Evolutionary conservation across 169 alveolate species (phyloP).

Genomic region (Cryptosporidium sp.): DNA sequence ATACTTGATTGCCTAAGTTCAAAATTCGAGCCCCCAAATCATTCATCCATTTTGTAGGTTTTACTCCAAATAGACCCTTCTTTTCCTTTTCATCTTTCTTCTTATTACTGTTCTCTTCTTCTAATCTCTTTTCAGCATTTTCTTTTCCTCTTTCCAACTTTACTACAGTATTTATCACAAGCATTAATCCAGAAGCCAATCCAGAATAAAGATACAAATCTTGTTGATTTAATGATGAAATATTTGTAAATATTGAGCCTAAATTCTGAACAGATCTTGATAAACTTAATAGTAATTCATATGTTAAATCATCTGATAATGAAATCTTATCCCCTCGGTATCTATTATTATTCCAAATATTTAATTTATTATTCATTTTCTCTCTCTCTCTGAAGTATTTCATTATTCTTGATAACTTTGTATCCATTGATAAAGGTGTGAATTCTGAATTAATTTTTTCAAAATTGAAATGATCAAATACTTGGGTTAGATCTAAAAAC

Average conservation of each 20-base stretch:
- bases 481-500: not conserved
- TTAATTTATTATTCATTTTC: not conserved
- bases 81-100: not conserved
- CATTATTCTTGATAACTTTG: not conserved
- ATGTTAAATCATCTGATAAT: not conserved
- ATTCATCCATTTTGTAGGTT: not conserved
- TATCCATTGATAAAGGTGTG: slow-evolving; percentile 5
- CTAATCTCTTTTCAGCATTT: not conserved
- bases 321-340: not conserved
- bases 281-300: not conserved
- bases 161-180: not conserved
- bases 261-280: not conserved
- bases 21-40: not conserved
- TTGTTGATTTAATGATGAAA: not conserved
- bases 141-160: not conserved
- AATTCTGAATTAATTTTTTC: not conserved
- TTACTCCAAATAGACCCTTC: not conserved
- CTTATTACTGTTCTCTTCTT: not conserved
- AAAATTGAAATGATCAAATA: slow-evolving; percentile 1
- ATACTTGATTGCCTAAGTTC: not conserved
- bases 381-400: not conserved
- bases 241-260: not conserved
- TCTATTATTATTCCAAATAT: not conserved
- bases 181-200: slow-evolving; percentile 19
- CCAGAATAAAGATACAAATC: not conserved